phyloP scores from a whole-genome alignment of 2,329 filamentous ascomycete species.

The Tricladium varicosporioides region DNA sequence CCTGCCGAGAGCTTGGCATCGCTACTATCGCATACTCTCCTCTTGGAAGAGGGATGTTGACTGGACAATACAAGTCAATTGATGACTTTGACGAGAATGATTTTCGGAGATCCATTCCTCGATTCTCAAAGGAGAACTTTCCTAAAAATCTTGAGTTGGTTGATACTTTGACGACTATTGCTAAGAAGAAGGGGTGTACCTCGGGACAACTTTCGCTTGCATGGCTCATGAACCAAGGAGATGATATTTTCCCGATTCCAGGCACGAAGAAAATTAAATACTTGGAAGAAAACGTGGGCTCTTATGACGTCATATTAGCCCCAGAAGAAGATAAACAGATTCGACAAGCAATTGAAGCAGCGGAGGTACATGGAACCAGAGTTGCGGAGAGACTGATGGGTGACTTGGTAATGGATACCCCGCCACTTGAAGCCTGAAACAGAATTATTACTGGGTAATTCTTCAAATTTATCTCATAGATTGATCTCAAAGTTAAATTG shows the following conservation, averaged over 20 bases:
- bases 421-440: neutral
- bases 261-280: constrained; percentile 48
- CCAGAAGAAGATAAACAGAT: constrained; percentile 1
- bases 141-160: constrained; percentile 49
- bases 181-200: constrained; percentile 48
- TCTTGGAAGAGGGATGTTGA: constrained; percentile 53
- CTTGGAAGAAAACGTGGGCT: constrained; percentile 36
- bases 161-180: constrained; percentile 43
- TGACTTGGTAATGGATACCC: neutral
- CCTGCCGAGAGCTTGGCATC: constrained; percentile 56
- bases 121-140: constrained; percentile 50
- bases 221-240: constrained; percentile 51
- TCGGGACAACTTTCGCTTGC: constrained; percentile 49
- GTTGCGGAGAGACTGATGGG: neutral
- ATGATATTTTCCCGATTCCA: constrained; percentile 52
- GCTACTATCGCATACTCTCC: constrained; percentile 57
- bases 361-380: neutral
- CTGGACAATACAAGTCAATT: constrained; percentile 45
- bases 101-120: constrained; percentile 44
- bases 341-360: neutral
- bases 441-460: too few species aligned
- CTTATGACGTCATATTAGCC: neutral
- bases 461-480: too few species aligned
- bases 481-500: too few species aligned
- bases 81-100: constrained; percentile 49